Percentiles rank a stretch among this genome's conserved stretches.
These are phyloP conservation scores for Fusarium cicatricum DNA, from an alignment of 2,329 filamentous ascomycete genomes.

Conservation along the genomic window DNA sequence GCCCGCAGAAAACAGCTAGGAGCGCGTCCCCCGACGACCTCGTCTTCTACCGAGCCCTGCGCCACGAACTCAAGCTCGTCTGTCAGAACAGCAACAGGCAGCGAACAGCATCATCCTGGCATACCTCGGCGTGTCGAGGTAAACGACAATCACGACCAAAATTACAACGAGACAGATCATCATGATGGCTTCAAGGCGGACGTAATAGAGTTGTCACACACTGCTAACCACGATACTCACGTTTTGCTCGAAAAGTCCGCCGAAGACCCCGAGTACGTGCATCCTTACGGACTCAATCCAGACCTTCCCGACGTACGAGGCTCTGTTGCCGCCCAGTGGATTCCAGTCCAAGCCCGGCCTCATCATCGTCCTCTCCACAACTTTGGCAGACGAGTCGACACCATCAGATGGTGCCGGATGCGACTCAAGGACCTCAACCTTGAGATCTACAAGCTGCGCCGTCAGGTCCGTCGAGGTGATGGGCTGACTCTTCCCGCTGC, in stretches of 20 bases:
- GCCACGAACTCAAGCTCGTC: constrained; percentile 25
- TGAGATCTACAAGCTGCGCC: constrained; percentile 70
- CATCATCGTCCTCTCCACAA: constrained; percentile 73
- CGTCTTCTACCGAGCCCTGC: constrained; percentile 19
- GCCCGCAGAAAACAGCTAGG: constrained; percentile 66
- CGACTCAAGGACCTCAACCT: constrained; percentile 51
- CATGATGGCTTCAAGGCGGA: constrained; percentile 24
- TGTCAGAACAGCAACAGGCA: constrained; percentile 15
- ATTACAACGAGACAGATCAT: neutral
- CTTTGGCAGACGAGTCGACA: constrained; percentile 90
- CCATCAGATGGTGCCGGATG: constrained; percentile 86
- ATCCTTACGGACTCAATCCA: constrained; percentile 48
- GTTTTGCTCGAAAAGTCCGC: constrained; percentile 31
- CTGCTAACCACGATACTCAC: neutral
- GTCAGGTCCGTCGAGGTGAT: constrained; percentile 76
- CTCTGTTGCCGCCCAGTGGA: constrained; percentile 75
- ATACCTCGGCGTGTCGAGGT: constrained; percentile 11
- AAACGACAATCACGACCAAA: neutral
- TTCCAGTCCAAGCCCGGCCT: constrained; percentile 76
- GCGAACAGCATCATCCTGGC: constrained; percentile 8
- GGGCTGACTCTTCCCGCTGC: constrained; percentile 76
- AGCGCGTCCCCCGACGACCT: constrained; percentile 1
- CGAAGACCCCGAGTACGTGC: constrained; percentile 47
- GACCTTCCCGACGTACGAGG: constrained; percentile 52
- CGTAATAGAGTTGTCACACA: constrained; percentile 20